Evolutionary conservation across 2,329 filamentous ascomycete genomes (phyloP), one percentile per base, ranked within the genome.

Genomic region (Trichoderma polysporum): DNA sequence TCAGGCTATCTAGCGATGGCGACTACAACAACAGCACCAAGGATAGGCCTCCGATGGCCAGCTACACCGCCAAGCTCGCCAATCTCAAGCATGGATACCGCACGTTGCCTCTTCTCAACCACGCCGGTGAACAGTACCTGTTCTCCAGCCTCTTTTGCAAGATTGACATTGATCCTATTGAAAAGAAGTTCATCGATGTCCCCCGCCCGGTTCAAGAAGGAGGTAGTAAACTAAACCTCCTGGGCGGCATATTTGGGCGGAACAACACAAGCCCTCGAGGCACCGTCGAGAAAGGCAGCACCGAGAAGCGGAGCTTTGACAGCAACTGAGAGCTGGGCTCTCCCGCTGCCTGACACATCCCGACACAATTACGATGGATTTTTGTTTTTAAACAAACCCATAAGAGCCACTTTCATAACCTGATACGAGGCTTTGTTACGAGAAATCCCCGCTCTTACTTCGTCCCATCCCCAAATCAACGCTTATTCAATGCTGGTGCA

Each of bases 141-240:
- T 97, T 97, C 79, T 97, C 95, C 2, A 96, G 93, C 12, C 83
- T 99, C 17, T 97, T 98, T 78, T 97, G 94, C 81, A 90, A 90
- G 74, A 91, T 98, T 79, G 89, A 89, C 71, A 91, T 87, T 33
- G 83, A 86, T 45, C 81, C 84, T 15, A 80, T 85, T 41, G 85
- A 85, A 53, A 86, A 84, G 68, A 82, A 86, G 70, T 85, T 87
- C 71, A 81, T 89, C 53, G 80, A 85, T 79, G 82, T 69, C 75
- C 82, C 67, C 76, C 81, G 53, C 74, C 79, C 74, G 37, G 63
- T 45, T 25, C 74, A 74, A 31, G 81, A 83, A 54, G 79, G 54
- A 49, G 63, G 81, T 63, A 81, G 81, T 75, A 87, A 86, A 72
- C 79, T 88, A 69, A 87, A 86, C 73, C 82, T 82, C 61, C 80